These are phyloP conservation scores for Hanseniaspora pseudoguilliermondii DNA, from an alignment of 805 yeast species.

Conservation along the genomic window DNA sequence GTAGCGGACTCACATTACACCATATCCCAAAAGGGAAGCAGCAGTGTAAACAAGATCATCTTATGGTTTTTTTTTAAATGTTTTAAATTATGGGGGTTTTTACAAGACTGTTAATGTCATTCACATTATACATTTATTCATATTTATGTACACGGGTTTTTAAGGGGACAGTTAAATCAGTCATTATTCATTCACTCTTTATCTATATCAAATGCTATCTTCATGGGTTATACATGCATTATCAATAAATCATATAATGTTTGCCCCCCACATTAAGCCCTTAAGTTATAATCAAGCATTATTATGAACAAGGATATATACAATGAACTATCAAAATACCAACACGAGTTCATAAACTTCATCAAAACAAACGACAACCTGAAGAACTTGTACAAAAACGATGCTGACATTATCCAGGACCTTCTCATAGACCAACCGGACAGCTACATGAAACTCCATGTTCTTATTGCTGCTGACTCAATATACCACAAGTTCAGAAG, in stretches of 20 bases:
- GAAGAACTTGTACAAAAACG: background rate
- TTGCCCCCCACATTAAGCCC: too few relatives aligned
- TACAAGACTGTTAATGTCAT: too few relatives aligned
- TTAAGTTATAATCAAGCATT: background rate
- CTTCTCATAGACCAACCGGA: slow-evolving; percentile 19
- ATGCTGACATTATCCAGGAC: background rate
- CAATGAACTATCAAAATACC: background rate
- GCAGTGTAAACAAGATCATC: background rate
- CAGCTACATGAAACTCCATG: slow-evolving; percentile 37
- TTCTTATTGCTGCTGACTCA: slow-evolving; percentile 57
- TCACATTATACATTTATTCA: too few relatives aligned
- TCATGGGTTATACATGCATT: too few relatives aligned
- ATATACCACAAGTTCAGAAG: slow-evolving; percentile 63
- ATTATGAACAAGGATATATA: background rate
- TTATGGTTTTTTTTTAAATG: too few relatives aligned
- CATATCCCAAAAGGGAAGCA: background rate
- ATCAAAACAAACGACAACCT: slow-evolving; percentile 10
- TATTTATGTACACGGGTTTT: too few relatives aligned
- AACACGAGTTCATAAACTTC: slow-evolving; percentile 8
- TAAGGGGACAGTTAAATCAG: too few relatives aligned
- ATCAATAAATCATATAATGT: too few relatives aligned
- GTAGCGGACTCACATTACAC: background rate
- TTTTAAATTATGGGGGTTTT: too few relatives aligned
- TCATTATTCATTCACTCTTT: too few relatives aligned
- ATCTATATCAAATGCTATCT: too few relatives aligned